phyloP scores from a whole-genome alignment of 192 early-diverging fungal genomes.

The Coemansia sp. region DNA sequence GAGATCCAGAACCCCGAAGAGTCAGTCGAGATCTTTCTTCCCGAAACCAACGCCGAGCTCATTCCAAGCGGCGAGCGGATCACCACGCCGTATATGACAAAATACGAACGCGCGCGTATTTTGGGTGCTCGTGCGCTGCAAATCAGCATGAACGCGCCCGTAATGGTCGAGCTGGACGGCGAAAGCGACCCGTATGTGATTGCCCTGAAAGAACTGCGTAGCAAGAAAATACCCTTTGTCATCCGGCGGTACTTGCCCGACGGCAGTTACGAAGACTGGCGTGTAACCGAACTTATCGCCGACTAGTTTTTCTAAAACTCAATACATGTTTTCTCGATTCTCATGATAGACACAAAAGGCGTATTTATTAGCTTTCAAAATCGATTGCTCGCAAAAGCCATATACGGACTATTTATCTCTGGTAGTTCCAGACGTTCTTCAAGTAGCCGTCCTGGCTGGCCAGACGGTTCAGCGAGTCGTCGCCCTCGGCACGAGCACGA shows the following conservation, averaged over 20 bases:
- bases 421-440: constrained; percentile 76
- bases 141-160: constrained; percentile 98
- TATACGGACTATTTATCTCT: constrained; percentile 53
- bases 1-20: constrained; percentile 35
- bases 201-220: constrained; percentile 91
- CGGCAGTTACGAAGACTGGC: constrained; percentile 92
- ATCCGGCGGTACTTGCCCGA: constrained; percentile 92
- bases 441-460: constrained; percentile 72
- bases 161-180: constrained; percentile 90
- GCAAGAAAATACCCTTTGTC: constrained; percentile 89
- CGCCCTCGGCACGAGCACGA: constrained; percentile 83
- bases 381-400: neutral
- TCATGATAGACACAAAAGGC: neutral
- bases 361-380: neutral
- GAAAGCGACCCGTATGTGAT: constrained; percentile 93
- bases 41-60: constrained; percentile 33
- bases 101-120: constrained; percentile 91
- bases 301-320: constrained; percentile 45
- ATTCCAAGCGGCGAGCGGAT: constrained; percentile 67
- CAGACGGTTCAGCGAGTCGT: constrained; percentile 97
- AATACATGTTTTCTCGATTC: neutral
- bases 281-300: constrained; percentile 82
- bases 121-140: constrained; percentile 92
- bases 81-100: constrained; percentile 98
- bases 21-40: constrained; percentile 42